phyloP scores from a whole-genome alignment of 1,284 basidiomycete genomes.

The Prillingera fragicola region DNA sequence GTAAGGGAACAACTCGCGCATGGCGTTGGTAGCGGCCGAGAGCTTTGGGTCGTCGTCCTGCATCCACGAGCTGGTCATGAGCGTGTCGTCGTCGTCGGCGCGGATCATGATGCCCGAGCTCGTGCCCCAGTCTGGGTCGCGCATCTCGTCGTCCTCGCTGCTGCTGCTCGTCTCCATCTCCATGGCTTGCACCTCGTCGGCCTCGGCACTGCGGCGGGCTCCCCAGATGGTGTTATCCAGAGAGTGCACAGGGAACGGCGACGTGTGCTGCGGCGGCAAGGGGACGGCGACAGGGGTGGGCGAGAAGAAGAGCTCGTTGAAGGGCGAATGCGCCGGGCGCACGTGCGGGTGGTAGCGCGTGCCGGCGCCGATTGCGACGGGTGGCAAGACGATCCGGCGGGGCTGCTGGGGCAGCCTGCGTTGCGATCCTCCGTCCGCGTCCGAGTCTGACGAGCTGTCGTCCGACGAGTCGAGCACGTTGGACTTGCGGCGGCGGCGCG shows the following conservation, averaged over 20 bases:
- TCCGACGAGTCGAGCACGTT: conserved; percentile 35
- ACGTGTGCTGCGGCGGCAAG: conserved; percentile 21
- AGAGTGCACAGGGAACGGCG: conserved; percentile 45
- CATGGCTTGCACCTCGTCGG: conserved; percentile 17
- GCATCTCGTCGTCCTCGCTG: conserved; percentile 40
- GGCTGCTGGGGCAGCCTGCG: conserved; percentile 12
- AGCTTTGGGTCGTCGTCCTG: conserved; percentile 38
- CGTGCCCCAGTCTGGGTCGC: conserved; percentile 37
- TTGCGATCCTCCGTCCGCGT: conserved; percentile 23
- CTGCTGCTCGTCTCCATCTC: conserved; percentile 33
- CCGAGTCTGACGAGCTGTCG: conserved; percentile 36
- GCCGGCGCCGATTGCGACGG: conserved; percentile 5
- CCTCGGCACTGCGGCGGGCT: conserved; percentile 19
- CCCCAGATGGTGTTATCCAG: conserved; percentile 45
- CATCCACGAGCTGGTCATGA: conserved; percentile 18
- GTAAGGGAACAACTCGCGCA: conserved; percentile 37
- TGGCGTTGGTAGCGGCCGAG: conserved; percentile 39
- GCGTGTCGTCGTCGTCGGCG: conserved; percentile 22
- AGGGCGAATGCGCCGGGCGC: conserved; percentile 19
- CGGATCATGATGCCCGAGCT: conserved; percentile 30
- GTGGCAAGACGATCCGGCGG: conserved; percentile 15
- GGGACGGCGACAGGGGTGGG: conserved; percentile 13
- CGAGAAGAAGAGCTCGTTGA: conserved; percentile 32
- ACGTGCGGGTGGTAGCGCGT: conserved; percentile 7
- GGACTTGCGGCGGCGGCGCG: conserved; percentile 1